phyloP scores from a whole-genome alignment of 2,329 filamentous ascomycete species.

The Falciphora oryzae region DNA sequence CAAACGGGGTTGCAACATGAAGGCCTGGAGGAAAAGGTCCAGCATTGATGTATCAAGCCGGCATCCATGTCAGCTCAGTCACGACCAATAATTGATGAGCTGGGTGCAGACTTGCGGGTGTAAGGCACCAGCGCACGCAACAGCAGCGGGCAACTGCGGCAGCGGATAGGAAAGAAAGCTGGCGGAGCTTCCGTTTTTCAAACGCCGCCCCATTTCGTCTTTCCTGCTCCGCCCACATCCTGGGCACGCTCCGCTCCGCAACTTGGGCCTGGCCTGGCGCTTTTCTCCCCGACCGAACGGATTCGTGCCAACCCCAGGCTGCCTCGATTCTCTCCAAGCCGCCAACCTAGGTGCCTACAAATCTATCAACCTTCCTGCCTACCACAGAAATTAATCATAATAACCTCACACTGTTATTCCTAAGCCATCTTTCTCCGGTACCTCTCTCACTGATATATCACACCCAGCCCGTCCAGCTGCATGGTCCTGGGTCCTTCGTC shows the following conservation, averaged over 20 bases:
- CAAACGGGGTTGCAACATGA: no score
- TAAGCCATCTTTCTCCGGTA: not conserved
- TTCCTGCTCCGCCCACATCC: not conserved
- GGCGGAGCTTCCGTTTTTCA: not conserved
- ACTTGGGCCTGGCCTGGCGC: not conserved
- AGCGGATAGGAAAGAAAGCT: not conserved
- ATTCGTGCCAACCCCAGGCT: not conserved
- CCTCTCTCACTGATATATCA: not conserved
- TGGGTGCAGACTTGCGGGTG: not conserved
- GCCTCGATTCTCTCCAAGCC: no score
- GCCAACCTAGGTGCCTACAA: no score
- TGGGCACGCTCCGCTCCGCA: not conserved
- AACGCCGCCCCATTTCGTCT: not conserved
- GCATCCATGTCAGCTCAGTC: not conserved
- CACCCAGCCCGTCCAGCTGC: no score
- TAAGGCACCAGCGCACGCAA: not conserved
- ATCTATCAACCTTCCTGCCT: not conserved
- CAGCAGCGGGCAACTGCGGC: no score
- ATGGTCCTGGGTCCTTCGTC: not conserved
- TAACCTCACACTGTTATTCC: not conserved
- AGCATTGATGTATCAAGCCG: no score
- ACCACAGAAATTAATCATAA: not conserved
- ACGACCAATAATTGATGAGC: not conserved
- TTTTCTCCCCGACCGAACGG: not conserved
- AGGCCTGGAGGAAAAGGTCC: no score